Base-by-base conservation (phyloP, 2,329 filamentous ascomycete species). In the Stagonosporopsis cucurbitacearum region DNA sequence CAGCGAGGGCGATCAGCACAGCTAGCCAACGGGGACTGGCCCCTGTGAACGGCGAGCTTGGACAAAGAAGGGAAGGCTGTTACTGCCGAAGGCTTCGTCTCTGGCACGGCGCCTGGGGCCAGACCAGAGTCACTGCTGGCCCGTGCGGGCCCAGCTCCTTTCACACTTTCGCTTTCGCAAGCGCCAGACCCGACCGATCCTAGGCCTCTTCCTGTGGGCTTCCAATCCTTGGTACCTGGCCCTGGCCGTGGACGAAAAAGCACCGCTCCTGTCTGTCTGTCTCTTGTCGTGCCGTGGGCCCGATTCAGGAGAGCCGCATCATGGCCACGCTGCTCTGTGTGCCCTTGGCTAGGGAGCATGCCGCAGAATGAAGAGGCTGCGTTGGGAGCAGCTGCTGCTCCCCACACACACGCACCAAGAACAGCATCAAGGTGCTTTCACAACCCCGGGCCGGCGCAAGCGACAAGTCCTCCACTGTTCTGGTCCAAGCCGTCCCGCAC, bases 401-500 rank as follows among this genome's bases (percentile, higher is more conserved):
- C n/a, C n/a, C n/a, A n/a, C n/a, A n/a, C n/a, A n/a, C 43, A 60
- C 45, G 43, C n/a, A 51, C 43, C 50, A 36, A 48, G 46, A 54
- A 54, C 63, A 58, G 54, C 54, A 59, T 53, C 48, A 50, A 40
- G 26, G 55, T 57, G 54, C 53, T 62, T 63, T 63, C 50, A 59
- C 50, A 50, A 49, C 60, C 48, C 62, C 69, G 69, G 70, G 50
- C 72, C 70, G 71, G 67, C 68, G 66, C 71, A 73, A 71, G 69
- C 72, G 69, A 74, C 66, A 57, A 50, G 65, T 64, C 68, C 66
- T 69, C 67, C 70, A 70, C 69, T 59, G 58, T 67, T 57, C 69
- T 75, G 70, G 71, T 69, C 68, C 70, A 75, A 73, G 73, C 73
- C 73, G 67, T 73, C 71, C 73, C 73, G 70, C 68, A 68, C 60